Evolutionary conservation across 352 stramenopile genomes (phyloP).

Genomic region (Phytophthora sansomeana): DNA sequence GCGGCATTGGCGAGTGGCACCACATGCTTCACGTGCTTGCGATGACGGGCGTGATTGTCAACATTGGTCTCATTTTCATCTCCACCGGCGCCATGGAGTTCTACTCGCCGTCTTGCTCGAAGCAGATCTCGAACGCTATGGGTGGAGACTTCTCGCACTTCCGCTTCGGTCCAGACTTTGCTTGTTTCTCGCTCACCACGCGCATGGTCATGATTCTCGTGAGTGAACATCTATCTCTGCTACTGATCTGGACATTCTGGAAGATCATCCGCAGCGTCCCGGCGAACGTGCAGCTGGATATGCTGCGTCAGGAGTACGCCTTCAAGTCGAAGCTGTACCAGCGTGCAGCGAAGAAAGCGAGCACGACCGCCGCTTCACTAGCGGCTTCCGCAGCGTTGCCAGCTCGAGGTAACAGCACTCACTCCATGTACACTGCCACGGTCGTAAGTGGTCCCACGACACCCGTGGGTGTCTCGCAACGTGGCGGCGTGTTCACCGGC

Average conservation of each 20-base stretch:
- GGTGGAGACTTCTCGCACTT: conserved; percentile 67
- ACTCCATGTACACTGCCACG: conserved; percentile 38
- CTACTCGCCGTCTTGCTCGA: conserved; percentile 56
- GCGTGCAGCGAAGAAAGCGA: conserved; percentile 38
- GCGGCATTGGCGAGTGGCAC: conserved; percentile 79
- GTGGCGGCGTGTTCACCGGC: conserved; percentile 23
- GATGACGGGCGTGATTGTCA: conserved; percentile 74
- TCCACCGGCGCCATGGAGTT: conserved; percentile 85
- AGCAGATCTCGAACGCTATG: conserved; percentile 63
- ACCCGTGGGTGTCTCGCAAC: conserved; percentile 22
- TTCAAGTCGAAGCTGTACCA: conserved; percentile 84
- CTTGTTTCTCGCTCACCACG: conserved; percentile 77
- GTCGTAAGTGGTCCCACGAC: conserved; percentile 37
- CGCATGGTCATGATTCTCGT: conserved; percentile 87
- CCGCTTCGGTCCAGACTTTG: conserved; percentile 78
- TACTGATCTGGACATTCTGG: conserved; percentile 76
- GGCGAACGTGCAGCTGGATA: conserved; percentile 64
- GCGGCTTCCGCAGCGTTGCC: conserved; percentile 19
- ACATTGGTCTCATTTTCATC: conserved; percentile 81
- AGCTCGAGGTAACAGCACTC: conserved; percentile 14
- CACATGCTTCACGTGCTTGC: conserved; percentile 75
- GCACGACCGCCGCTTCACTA: conserved; percentile 14
- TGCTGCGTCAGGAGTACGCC: conserved; percentile 70
- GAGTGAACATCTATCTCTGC: conserved; percentile 68
- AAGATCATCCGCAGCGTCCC: conserved; percentile 69